Evolutionary conservation across 2,329 filamentous ascomycete genomes (phyloP).

Genomic region (Pezicula neosporulosa): DNA sequence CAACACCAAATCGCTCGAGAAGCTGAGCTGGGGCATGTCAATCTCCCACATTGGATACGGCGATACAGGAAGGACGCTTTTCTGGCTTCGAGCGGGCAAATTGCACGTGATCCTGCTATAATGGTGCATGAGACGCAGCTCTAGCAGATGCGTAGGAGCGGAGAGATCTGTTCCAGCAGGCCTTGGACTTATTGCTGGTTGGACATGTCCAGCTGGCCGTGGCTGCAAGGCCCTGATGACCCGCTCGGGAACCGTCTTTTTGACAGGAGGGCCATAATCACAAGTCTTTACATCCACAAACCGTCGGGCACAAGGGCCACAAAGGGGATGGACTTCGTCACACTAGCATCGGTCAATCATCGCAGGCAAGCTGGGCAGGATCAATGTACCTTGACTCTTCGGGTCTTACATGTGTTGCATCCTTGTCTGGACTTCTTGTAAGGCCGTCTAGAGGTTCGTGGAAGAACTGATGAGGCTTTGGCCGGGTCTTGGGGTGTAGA

Average conservation of each 20-base stretch:
- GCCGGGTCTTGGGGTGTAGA: no score
- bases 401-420: not conserved
- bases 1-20: constrained; percentile 12
- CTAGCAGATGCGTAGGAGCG: not conserved
- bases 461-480: not conserved
- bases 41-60: constrained; percentile 7
- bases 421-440: constrained; percentile 1
- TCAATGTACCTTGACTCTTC: not conserved
- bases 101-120: not conserved
- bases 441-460: not conserved
- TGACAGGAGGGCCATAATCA: not conserved
- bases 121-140: constrained; percentile 1
- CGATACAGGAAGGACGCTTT: not conserved
- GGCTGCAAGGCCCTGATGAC: not conserved
- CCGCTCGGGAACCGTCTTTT: not conserved
- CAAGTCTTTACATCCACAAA: not conserved
- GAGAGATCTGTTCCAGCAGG: not conserved
- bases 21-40: constrained; percentile 14
- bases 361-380: not conserved
- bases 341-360: not conserved
- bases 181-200: not conserved
- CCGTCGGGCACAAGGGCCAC: not conserved
- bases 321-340: not conserved
- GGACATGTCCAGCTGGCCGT: not conserved
- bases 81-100: not conserved